Percentiles rank a stretch among this genome's conserved stretches.
Evolutionary conservation across 2,329 filamentous ascomycete genomes (phyloP).

Genomic region (Pestalotiopsis sp.): DNA sequence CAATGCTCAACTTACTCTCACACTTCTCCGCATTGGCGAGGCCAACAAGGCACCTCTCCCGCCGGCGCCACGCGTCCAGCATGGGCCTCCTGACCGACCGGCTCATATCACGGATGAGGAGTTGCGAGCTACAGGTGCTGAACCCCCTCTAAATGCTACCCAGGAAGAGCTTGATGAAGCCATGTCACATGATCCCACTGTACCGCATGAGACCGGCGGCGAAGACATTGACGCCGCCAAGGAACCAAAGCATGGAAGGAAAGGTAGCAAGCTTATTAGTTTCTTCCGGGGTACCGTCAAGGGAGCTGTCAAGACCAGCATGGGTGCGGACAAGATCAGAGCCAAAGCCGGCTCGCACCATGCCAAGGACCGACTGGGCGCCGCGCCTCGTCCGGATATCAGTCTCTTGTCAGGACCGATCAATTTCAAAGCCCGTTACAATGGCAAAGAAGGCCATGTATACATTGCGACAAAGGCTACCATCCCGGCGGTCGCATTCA

Average conservation of each 20-base stretch:
- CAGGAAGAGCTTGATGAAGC: constrained; percentile 68
- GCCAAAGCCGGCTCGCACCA: constrained; percentile 62
- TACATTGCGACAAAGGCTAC: constrained; percentile 70
- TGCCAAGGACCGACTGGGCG: constrained; percentile 72
- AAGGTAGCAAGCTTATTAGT: constrained; percentile 52
- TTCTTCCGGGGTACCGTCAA: constrained; percentile 73
- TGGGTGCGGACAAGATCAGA: constrained; percentile 71
- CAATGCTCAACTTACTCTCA: constrained; percentile 81
- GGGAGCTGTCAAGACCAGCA: constrained; percentile 70
- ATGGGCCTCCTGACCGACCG: constrained; percentile 37
- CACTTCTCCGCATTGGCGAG: constrained; percentile 79
- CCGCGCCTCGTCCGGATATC: constrained; percentile 54
- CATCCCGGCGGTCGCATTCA: constrained; percentile 69
- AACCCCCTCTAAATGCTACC: constrained; percentile 59
- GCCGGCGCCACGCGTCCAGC: constrained; percentile 45
- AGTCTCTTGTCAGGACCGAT: constrained; percentile 64
- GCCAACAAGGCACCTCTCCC: constrained; percentile 79
- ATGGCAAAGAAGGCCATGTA: constrained; percentile 71
- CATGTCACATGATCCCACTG: constrained; percentile 45
- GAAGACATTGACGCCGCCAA: constrained; percentile 53
- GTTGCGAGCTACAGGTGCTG: constrained; percentile 48
- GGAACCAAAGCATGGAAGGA: constrained; percentile 38
- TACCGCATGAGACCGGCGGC: constrained; percentile 34
- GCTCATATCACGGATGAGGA: constrained; percentile 44
- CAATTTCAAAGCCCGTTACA: constrained; percentile 72